phyloP scores from a whole-genome alignment of 2,329 filamentous ascomycete species.

The Alternaria atra region DNA sequence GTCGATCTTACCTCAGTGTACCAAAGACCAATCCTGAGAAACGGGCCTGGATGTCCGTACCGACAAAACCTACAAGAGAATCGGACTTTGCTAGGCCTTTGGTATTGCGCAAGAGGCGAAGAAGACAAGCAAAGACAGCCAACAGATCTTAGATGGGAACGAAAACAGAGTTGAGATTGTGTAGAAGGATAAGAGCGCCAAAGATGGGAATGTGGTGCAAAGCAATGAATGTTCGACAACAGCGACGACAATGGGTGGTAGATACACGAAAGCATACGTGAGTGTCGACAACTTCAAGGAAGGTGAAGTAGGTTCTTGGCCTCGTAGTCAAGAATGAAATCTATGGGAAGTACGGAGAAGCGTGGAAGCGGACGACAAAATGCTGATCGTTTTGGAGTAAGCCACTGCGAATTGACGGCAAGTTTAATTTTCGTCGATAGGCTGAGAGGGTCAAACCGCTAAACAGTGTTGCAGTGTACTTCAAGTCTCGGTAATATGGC shows the following conservation, averaged over 20 bases:
- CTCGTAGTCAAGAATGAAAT: no score
- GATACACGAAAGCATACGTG: no score
- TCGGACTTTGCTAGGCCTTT: fast-evolving
- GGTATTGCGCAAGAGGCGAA: background rate
- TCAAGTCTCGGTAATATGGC: background rate
- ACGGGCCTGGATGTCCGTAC: background rate
- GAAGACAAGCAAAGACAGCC: background rate
- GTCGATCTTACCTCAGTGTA: no score
- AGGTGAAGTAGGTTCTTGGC: no score
- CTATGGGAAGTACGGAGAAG: no score
- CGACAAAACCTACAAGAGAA: background rate
- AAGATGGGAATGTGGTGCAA: background rate
- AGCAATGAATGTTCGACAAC: background rate
- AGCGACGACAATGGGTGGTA: background rate
- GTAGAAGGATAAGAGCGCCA: background rate
- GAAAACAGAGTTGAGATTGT: no score
- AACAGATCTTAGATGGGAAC: background rate
- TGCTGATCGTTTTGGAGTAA: no score
- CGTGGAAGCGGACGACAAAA: no score
- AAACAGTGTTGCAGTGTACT: background rate
- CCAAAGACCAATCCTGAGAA: no score
- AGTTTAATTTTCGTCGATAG: no score
- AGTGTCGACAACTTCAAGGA: no score
- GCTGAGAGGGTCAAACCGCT: background rate
- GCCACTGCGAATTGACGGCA: no score